Conservation (phyloP, 345 rosid genomes). For the Trapa bicornis region DNA sequence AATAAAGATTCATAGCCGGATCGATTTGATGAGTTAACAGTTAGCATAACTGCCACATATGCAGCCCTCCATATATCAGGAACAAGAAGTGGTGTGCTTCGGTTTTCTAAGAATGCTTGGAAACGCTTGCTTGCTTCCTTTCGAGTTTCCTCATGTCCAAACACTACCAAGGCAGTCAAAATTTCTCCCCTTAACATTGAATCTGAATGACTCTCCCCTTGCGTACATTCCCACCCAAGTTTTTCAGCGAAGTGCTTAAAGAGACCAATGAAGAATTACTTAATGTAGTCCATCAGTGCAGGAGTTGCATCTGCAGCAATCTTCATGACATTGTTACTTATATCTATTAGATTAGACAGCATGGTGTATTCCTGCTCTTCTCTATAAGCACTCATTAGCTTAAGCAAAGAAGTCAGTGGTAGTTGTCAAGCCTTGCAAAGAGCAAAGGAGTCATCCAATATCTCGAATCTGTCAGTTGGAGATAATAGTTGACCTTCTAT, state of each 20-base stretch:
- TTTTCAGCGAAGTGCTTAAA: slow-evolving; percentile 56
- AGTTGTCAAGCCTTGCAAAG: slow-evolving; percentile 87
- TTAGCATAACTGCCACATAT: too few relatives aligned
- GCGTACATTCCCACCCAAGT: slow-evolving; percentile 86
- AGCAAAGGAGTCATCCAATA: slow-evolving; percentile 86
- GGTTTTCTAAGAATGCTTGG: slow-evolving; percentile 59
- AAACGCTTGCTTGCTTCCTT: slow-evolving; percentile 61
- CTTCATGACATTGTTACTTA: slow-evolving; percentile 55
- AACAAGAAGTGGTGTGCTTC: slow-evolving; percentile 36
- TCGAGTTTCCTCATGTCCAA: slow-evolving; percentile 59
- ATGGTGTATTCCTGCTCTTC: slow-evolving; percentile 59
- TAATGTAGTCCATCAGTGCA: slow-evolving; percentile 38
- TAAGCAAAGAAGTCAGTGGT: slow-evolving; percentile 66
- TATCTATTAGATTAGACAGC: slow-evolving; percentile 55
- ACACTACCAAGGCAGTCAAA: slow-evolving; percentile 57
- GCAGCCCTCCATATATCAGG: too few relatives aligned
- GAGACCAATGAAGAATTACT: slow-evolving; percentile 48
- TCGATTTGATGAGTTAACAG: not conserved
- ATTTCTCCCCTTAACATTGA: slow-evolving; percentile 92
- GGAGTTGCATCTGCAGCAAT: slow-evolving; percentile 68
- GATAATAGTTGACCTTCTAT: slow-evolving; percentile 52
- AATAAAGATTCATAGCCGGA: slow-evolving; percentile 5
- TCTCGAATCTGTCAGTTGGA: slow-evolving; percentile 73
- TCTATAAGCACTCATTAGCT: slow-evolving; percentile 60
- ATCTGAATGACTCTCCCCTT: slow-evolving; percentile 84